Evolutionary conservation across 2,329 filamentous ascomycete species (phyloP).

Genomic region (Aschersonia sp.): DNA sequence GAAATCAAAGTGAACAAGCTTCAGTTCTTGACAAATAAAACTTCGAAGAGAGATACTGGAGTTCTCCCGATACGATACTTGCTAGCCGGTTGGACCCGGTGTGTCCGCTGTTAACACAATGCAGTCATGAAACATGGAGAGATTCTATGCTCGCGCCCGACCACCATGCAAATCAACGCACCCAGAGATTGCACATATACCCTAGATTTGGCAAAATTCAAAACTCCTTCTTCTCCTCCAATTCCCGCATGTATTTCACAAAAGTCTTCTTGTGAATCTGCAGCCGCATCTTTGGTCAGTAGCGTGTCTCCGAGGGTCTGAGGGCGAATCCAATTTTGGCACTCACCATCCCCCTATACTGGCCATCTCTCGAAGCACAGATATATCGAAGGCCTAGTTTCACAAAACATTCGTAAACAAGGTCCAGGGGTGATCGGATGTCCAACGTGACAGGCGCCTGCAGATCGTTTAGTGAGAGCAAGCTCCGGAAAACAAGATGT

Average conservation of each 20-base stretch:
- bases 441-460: conserved; percentile 77
- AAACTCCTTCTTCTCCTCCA: conserved; percentile 36
- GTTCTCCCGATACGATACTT: too few species aligned
- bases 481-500: too few species aligned
- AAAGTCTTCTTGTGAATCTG: conserved; percentile 92
- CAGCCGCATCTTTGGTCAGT: not conserved
- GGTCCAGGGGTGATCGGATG: conserved; percentile 77
- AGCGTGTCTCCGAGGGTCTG: not conserved
- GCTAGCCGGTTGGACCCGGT: too few species aligned
- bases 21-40: too few species aligned
- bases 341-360: conserved; percentile 75
- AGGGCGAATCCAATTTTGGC: not conserved
- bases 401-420: conserved; percentile 92
- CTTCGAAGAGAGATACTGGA: too few species aligned
- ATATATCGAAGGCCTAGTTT: conserved; percentile 89
- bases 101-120: too few species aligned
- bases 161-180: too few species aligned
- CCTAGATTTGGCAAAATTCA: not conserved
- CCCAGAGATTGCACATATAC: too few species aligned
- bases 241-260: conserved; percentile 81
- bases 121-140: too few species aligned
- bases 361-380: conserved; percentile 72
- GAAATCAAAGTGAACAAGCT: too few species aligned
- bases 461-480: conserved; percentile 2
- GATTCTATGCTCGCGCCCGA: too few species aligned